These are phyloP conservation scores for Talaromyces proteolyticus DNA, from an alignment of 495 filamentous ascomycete genomes.

Conservation along the genomic window DNA sequence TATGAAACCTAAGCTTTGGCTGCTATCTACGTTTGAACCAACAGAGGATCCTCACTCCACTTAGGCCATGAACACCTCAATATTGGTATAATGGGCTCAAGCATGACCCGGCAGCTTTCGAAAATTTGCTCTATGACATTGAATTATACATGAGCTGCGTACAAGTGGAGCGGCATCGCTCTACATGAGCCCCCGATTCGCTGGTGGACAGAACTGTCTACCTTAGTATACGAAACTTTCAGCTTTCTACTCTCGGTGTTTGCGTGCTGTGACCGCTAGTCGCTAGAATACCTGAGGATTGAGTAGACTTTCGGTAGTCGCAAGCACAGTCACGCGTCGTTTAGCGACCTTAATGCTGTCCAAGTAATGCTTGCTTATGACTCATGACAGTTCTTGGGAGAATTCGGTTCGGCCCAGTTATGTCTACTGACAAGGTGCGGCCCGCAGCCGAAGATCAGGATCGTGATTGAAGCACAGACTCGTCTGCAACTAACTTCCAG, in stretches of 20 bases:
- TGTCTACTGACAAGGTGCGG: not conserved
- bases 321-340: too few relatives aligned
- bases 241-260: not conserved
- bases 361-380: not conserved
- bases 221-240: not conserved
- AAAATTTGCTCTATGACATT: not conserved
- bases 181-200: too few relatives aligned
- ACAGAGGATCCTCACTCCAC: too few relatives aligned
- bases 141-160: not conserved
- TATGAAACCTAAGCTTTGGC: too few relatives aligned
- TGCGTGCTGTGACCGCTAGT: too few relatives aligned
- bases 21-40: too few relatives aligned
- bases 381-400: not conserved
- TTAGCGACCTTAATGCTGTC: too few relatives aligned
- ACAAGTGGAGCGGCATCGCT: not conserved
- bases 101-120: not conserved
- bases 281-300: too few relatives aligned
- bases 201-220: not conserved
- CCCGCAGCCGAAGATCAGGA: not conserved
- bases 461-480: not conserved
- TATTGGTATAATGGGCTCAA: not conserved
- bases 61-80: not conserved
- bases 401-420: not conserved
- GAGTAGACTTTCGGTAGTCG: too few relatives aligned
- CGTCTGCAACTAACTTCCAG: not conserved